Percentiles rank a stretch among this genome's conserved stretches.
Evolutionary conservation across 345 rosid species (phyloP).

Genomic region (Crucihimalaya himalaica): DNA sequence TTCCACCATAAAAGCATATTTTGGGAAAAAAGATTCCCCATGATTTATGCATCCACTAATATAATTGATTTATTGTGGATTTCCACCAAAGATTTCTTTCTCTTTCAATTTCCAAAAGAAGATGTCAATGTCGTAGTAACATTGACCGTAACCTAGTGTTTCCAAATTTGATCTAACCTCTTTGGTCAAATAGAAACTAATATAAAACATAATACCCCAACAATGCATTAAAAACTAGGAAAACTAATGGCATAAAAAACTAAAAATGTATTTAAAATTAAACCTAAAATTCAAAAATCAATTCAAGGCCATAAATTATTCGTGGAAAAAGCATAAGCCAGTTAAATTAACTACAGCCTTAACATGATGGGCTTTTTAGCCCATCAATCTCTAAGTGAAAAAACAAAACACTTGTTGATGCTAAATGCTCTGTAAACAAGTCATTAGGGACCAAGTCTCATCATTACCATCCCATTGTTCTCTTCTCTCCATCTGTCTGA

Average conservation of each 20-base stretch:
- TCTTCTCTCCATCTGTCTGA: slow-evolving; percentile 33
- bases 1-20: slow-evolving; percentile 31
- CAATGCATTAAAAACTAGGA: neutral
- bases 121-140: slow-evolving; percentile 18
- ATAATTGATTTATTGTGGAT: slow-evolving; percentile 35
- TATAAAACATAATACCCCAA: too few species aligned
- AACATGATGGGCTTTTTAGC: neutral
- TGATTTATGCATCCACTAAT: slow-evolving; percentile 39
- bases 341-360: neutral
- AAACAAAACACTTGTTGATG: neutral
- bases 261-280: neutral
- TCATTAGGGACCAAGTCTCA: slow-evolving; percentile 6
- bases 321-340: neutral
- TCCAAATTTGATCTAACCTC: neutral
- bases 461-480: neutral
- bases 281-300: neutral
- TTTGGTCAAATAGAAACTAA: neutral
- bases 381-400: neutral
- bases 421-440: neutral
- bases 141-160: slow-evolving; percentile 23
- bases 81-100: slow-evolving; percentile 35
- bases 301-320: neutral
- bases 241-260: neutral
- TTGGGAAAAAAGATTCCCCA: slow-evolving; percentile 34
- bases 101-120: slow-evolving; percentile 12